Evolutionary conservation across 768 basidiomycete species (phyloP), one percentile per base, ranked within the genome.

Genomic region (Suillus tomentosus): DNA sequence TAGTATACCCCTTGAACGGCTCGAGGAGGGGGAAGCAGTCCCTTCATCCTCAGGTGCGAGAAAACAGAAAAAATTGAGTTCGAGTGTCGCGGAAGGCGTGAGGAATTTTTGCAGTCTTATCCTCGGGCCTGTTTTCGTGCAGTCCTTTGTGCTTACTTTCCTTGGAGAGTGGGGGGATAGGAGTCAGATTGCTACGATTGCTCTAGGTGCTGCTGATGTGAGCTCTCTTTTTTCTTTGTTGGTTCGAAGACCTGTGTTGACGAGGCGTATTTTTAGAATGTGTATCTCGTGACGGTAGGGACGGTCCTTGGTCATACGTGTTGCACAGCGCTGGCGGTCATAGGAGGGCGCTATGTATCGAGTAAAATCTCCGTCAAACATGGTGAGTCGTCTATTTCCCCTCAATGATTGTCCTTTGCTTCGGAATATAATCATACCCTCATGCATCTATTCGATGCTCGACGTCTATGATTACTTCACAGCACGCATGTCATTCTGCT

Each of bases 91-190:
- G 19, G 90, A 96, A 22, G 90, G 94, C 10, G 79, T 86, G 6
- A 84, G 94, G 69, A 96, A 96, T 73, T 89, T 95, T 70, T 90
- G 86, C 74, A 89, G 87, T 70, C 78, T 95, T 19, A 76, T 96
- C 68, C 78, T 98, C 22, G 95, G 93, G 0, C 96, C 96, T 0
- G 56, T 57, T 10, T 96, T 98, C 72, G 95, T 95, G 3, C 95
- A 99, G 76, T 87, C 94, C 0, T 98, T 99, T 71, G 80, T 96
- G 39, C 81, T 99, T 65, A 99, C 96, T 0, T 98, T 98, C 78
- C 81, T 99, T n/a, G 97, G 96, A 11, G 97, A 99, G 78, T 99
- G 97, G 97, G 96, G 97, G 0, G 97, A 99, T 78, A 57, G 56
- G 39, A 57, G 56, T 11, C 56, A 57, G 24, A 57, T 57, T 40